These are phyloP conservation scores for Suaeda aralocaspica DNA, from an alignment of 148 eudicot genomes.

Conservation along the genomic window DNA sequence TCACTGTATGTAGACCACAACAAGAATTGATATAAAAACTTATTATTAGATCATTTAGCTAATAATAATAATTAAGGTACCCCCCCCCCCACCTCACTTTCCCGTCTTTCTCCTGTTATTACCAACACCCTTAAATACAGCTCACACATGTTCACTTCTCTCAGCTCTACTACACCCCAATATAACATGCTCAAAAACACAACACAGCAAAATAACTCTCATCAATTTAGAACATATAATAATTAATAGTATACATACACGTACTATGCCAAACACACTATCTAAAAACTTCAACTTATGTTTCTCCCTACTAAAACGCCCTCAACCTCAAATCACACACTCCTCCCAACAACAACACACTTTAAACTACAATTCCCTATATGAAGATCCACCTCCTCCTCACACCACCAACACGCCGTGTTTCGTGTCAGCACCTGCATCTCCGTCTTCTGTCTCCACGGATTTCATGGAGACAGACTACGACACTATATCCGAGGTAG, in stretches of 20 bases:
- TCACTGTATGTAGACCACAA: no score
- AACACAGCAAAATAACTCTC: not conserved
- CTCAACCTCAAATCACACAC: conserved; percentile 14
- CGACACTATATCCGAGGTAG: not conserved
- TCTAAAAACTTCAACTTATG: conserved; percentile 50
- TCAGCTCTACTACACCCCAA: not conserved
- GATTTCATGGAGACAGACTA: conserved; percentile 24
- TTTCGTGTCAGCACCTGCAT: conserved; percentile 16
- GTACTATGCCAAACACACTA: conserved; percentile 40
- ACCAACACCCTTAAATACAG: conserved; percentile 24
- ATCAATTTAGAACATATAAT: not conserved
- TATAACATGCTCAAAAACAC: conserved; percentile 5
- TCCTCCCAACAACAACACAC: conserved; percentile 30
- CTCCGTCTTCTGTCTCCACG: conserved; percentile 18
- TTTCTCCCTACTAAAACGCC: conserved; percentile 48
- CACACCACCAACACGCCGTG: conserved; percentile 4
- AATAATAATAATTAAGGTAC: not conserved
- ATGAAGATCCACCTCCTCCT: conserved; percentile 18
- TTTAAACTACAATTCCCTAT: conserved; percentile 62
- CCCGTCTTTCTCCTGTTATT: not conserved
- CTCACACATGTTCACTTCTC: conserved; percentile 15
- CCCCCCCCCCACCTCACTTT: conserved; percentile 1
- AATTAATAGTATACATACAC: not conserved
- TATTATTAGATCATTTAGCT: no score
- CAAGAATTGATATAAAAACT: no score